Evolutionary conservation across 2,329 filamentous ascomycete genomes (phyloP).

Genomic region (Colletotrichum zoysiae): DNA sequence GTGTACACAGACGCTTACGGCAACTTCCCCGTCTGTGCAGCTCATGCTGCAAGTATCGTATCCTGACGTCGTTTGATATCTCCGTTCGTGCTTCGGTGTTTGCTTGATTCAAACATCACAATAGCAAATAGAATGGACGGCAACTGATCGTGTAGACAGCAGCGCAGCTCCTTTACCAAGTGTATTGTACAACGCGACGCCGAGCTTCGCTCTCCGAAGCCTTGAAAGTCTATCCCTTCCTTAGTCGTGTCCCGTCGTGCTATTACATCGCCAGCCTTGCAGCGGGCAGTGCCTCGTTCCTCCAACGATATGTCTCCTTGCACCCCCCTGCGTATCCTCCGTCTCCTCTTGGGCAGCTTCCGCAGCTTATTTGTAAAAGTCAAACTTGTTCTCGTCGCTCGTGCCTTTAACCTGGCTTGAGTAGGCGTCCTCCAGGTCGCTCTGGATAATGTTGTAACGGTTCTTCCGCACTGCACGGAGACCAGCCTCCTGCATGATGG

Average conservation of each 20-base stretch:
- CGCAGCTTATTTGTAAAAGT: conserved; percentile 83
- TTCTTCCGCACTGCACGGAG: conserved; percentile 96
- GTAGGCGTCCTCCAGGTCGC: conserved; percentile 96
- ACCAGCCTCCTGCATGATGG: conserved; percentile 99
- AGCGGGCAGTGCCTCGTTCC: conserved; percentile 21
- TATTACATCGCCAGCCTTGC: conserved; percentile 27
- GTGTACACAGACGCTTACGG: too few relatives aligned
- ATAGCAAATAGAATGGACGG: not conserved
- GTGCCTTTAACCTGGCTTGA: conserved; percentile 93
- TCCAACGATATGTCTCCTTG: not conserved
- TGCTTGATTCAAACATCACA: not conserved
- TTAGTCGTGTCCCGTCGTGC: conserved; percentile 19
- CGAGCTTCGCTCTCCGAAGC: conserved; percentile 30
- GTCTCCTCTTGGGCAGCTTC: conserved; percentile 9
- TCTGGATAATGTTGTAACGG: conserved; percentile 98
- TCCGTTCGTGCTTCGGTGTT: not conserved
- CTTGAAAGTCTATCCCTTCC: conserved; percentile 35
- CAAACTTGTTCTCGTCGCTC: conserved; percentile 79
- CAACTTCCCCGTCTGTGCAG: not conserved
- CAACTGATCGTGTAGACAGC: not conserved
- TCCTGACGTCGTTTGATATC: not conserved
- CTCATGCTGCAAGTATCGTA: not conserved
- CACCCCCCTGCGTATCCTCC: conserved; percentile 25
- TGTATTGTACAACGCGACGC: conserved; percentile 42
- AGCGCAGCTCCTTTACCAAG: conserved; percentile 31